These are phyloP conservation scores for Coccomyxa sp. DNA, from an alignment of 139 green algal species.

Conservation along the genomic window DNA sequence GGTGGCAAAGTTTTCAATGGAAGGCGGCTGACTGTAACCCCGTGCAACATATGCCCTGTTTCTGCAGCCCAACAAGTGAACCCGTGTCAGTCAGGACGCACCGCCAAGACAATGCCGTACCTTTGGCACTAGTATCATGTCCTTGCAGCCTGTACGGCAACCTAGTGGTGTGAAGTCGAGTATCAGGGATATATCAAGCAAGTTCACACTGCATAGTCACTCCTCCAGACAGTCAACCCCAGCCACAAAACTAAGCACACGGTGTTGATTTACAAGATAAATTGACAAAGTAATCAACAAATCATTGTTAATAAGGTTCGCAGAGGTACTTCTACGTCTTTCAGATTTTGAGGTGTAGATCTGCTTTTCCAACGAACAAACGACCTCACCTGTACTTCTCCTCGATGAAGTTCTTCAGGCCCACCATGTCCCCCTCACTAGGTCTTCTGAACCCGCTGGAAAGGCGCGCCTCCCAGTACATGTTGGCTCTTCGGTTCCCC, in stretches of 20 bases:
- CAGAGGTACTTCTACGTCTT: background rate
- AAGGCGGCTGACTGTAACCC: conserved; percentile 43
- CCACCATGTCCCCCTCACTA: conserved; percentile 63
- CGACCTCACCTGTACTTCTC: conserved; percentile 62
- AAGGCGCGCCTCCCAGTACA: conserved; percentile 82
- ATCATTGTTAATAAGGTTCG: background rate
- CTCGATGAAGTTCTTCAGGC: conserved; percentile 66
- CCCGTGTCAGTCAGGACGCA: background rate
- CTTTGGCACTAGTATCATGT: background rate
- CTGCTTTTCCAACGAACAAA: too few species aligned
- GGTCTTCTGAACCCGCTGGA: conserved; percentile 66
- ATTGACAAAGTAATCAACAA: too few species aligned
- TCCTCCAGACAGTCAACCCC: background rate
- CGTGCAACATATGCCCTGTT: conserved; percentile 30
- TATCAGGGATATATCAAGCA: background rate
- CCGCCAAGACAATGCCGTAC: background rate
- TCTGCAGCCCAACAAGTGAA: background rate
- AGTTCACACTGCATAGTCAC: background rate
- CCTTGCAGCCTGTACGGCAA: background rate
- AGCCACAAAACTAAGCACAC: background rate
- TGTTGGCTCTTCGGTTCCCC: conserved; percentile 75
- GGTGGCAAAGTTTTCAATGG: conserved; percentile 69
- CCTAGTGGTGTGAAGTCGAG: background rate
- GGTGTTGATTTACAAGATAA: too few species aligned
- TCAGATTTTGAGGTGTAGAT: background rate